A percentile compares a stretch with the other conserved stretches of the same genome.
These are phyloP conservation scores for Ophiocordyceps camponoti-floridani DNA, from an alignment of 2,329 filamentous ascomycete genomes.

Conservation along the genomic window DNA sequence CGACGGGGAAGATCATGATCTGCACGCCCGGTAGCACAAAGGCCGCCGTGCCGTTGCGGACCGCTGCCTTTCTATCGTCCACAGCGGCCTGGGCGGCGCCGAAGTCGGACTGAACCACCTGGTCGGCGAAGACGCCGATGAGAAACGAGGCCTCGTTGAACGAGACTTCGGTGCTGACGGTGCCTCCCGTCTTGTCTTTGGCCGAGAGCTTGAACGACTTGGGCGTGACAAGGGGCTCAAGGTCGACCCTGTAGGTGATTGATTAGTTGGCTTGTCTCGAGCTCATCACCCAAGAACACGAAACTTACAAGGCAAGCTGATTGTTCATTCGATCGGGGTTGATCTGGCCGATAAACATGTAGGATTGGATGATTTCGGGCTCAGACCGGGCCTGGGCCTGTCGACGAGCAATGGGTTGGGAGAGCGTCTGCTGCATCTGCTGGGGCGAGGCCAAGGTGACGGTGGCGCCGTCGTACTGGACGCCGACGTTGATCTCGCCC, in stretches of 20 bases:
- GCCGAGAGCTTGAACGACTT: constrained; percentile 49
- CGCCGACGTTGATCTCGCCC: constrained; percentile 33
- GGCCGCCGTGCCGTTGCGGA: constrained; percentile 34
- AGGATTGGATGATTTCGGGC: constrained; percentile 42
- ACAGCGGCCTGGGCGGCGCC: constrained; percentile 30
- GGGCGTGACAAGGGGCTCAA: constrained; percentile 49
- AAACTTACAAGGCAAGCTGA: constrained; percentile 43
- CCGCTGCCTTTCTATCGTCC: constrained; percentile 22
- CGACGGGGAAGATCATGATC: constrained; percentile 52
- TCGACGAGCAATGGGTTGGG: constrained; percentile 1
- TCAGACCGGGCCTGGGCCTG: constrained; percentile 10
- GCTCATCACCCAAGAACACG: too few species aligned
- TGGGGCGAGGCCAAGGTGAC: constrained; percentile 11
- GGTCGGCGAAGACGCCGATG: constrained; percentile 47
- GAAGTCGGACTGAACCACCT: constrained; percentile 32
- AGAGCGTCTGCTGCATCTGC: constrained; percentile 8
- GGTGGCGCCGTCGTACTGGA: constrained; percentile 34
- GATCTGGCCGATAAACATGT: constrained; percentile 53
- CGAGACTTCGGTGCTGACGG: constrained; percentile 45
- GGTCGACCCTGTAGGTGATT: constrained; percentile 25
- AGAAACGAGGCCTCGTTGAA: constrained; percentile 56
- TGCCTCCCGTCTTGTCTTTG: constrained; percentile 28
- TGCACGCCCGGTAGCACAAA: constrained; percentile 54
- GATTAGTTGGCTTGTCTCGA: not conserved
- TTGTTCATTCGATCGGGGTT: constrained; percentile 34